Evolutionary conservation across 257 asterid species (phyloP).

Genomic region (Jaltomata sinuosa): DNA sequence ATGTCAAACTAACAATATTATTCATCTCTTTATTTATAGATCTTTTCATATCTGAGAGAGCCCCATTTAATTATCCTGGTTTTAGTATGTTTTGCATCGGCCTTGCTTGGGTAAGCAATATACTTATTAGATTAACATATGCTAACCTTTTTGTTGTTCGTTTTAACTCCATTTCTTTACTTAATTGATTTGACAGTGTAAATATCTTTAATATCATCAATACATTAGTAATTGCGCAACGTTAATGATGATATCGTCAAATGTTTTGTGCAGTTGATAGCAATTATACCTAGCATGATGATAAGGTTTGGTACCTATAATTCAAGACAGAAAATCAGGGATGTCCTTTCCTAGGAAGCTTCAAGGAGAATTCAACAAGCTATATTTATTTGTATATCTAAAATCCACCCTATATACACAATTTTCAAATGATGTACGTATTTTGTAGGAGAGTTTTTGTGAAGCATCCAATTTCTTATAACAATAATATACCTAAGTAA

Average conservation of each 20-base stretch:
- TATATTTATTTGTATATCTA: not conserved
- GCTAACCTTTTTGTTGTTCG: not conserved
- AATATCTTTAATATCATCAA: not conserved
- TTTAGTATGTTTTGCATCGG: slow-evolving; percentile 20
- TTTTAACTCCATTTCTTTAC: not conserved
- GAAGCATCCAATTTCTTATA: not conserved
- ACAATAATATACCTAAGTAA: too few relatives aligned
- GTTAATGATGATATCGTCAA: not conserved
- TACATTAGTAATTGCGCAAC: not conserved
- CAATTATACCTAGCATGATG: slow-evolving; percentile 10
- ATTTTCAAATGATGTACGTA: not conserved
- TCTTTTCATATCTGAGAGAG: slow-evolving; percentile 14
- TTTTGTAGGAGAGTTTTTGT: not conserved
- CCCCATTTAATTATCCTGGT: slow-evolving; percentile 16
- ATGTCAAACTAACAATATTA: not conserved
- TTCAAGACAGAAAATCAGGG: not conserved
- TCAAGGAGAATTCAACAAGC: not conserved
- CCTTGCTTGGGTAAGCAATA: slow-evolving; percentile 15
- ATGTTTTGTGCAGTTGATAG: slow-evolving; percentile 12
- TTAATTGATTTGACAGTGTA: not conserved
- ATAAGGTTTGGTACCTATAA: not conserved
- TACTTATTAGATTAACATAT: not conserved
- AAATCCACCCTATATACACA: not conserved
- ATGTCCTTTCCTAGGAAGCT: not conserved
- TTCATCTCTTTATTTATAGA: not conserved